Percentiles rank a stretch among this genome's conserved stretches.
phyloP scores from a whole-genome alignment of 1,284 basidiomycete species.

The Puccinia triticina region DNA sequence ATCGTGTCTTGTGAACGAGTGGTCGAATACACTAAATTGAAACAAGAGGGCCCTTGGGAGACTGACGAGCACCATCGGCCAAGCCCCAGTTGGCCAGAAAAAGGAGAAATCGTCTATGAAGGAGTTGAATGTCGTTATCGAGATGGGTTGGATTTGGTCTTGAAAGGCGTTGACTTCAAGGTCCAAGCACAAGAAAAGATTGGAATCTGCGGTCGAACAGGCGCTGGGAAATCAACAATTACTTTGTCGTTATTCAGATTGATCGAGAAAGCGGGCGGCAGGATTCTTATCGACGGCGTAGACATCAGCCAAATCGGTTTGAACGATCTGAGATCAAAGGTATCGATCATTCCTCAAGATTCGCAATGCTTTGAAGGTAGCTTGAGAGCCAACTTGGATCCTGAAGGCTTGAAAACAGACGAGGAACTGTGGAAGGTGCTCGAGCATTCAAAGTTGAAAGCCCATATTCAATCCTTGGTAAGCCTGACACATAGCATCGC shows the following conservation, averaged over 20 bases:
- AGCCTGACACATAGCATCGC: neutral
- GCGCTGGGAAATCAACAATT: slow-evolving; percentile 87
- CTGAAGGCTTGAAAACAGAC: slow-evolving; percentile 71
- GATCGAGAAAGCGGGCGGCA: slow-evolving; percentile 77
- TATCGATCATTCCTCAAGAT: slow-evolving; percentile 86
- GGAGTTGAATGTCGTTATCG: slow-evolving; percentile 74
- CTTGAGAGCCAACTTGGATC: slow-evolving; percentile 81
- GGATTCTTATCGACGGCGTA: slow-evolving; percentile 79
- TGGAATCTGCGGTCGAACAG: slow-evolving; percentile 79
- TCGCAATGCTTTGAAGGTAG: slow-evolving; percentile 68
- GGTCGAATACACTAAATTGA: slow-evolving; percentile 70
- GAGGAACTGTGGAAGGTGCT: slow-evolving; percentile 81
- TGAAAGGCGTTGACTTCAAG: slow-evolving; percentile 73
- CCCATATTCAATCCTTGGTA: slow-evolving; percentile 71
- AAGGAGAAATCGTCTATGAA: slow-evolving; percentile 77
- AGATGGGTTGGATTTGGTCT: slow-evolving; percentile 74
- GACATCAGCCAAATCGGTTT: slow-evolving; percentile 82
- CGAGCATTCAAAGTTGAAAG: slow-evolving; percentile 69
- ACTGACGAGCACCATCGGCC: slow-evolving; percentile 65
- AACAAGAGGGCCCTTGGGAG: slow-evolving; percentile 75
- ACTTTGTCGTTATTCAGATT: slow-evolving; percentile 72
- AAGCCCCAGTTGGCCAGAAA: slow-evolving; percentile 71
- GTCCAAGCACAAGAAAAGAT: slow-evolving; percentile 64
- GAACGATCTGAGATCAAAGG: slow-evolving; percentile 67
- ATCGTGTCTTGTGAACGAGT: slow-evolving; percentile 74